phyloP scores from a whole-genome alignment of 345 rosid species.

The Lenwebbia sp. region DNA sequence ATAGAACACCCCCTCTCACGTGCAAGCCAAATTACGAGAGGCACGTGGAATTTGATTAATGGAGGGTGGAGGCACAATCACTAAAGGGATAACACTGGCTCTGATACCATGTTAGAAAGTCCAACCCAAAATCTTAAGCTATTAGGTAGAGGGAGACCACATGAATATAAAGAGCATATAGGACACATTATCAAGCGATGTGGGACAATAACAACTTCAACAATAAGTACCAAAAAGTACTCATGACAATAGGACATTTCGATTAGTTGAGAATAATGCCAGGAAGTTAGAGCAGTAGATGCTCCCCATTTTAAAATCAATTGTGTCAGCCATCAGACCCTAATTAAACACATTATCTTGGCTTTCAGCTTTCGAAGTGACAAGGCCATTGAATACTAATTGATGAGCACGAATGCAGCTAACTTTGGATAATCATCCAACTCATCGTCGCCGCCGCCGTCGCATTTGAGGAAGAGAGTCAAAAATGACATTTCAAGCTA shows the following conservation, averaged over 20 bases:
- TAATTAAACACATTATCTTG: background rate
- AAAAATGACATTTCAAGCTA: background rate
- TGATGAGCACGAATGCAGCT: background rate
- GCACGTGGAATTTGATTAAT: no score
- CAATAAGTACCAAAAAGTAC: background rate
- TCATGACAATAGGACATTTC: background rate
- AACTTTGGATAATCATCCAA: background rate
- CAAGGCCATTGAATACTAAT: background rate
- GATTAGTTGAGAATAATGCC: background rate
- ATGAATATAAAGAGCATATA: no score
- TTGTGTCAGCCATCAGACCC: background rate
- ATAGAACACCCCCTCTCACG: no score
- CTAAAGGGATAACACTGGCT: no score
- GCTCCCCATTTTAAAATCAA: background rate
- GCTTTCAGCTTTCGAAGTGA: background rate
- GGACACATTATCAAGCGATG: no score
- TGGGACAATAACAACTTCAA: no score
- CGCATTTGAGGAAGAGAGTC: background rate
- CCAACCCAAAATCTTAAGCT: no score
- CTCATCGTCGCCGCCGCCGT: accelerated
- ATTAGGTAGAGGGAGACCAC: no score
- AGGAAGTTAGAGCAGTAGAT: background rate
- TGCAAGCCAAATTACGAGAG: no score
- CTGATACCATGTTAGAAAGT: no score
- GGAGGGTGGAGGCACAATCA: no score